Evolutionary conservation across 1,139 yeast species (phyloP).

Genomic region (Hansenula lynferdii): DNA sequence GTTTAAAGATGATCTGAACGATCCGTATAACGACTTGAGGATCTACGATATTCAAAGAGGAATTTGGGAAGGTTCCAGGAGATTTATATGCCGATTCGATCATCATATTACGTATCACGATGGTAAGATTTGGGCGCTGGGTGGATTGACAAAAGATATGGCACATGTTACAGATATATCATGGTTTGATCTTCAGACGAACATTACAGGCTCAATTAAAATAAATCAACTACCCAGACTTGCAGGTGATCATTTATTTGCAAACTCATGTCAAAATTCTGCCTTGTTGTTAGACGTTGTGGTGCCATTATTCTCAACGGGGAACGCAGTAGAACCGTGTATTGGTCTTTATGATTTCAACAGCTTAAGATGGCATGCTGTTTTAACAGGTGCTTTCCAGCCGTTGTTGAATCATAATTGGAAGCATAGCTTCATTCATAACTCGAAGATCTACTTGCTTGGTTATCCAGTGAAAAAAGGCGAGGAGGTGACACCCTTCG

Average conservation of each 20-base stretch:
- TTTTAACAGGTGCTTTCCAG: conserved; percentile 27
- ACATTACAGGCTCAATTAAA: conserved; percentile 39
- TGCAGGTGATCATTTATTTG: conserved; percentile 31
- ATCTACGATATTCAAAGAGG: conserved; percentile 42
- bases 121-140: conserved; percentile 52
- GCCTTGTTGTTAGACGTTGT: conserved; percentile 31
- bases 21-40: conserved; percentile 42
- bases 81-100: conserved; percentile 49
- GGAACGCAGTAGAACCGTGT: conserved; percentile 26
- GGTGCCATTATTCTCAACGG: conserved; percentile 29
- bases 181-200: conserved; percentile 44
- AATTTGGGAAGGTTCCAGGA: conserved; percentile 45
- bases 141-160: conserved; percentile 55
- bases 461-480: conserved; percentile 29
- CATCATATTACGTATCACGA: conserved; percentile 43
- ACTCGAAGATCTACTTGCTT: conserved; percentile 33
- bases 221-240: conserved; percentile 25
- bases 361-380: conserved; percentile 28
- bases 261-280: conserved; percentile 17
- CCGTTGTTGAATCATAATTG: conserved; percentile 34
- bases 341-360: conserved; percentile 33
- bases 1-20: conserved; percentile 25
- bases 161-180: conserved; percentile 41
- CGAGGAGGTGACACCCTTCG: conserved; percentile 22
- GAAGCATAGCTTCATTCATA: conserved; percentile 38